These are phyloP conservation scores for Tolypocladium album DNA, from an alignment of 2,329 filamentous ascomycete genomes.

Conservation along the genomic window DNA sequence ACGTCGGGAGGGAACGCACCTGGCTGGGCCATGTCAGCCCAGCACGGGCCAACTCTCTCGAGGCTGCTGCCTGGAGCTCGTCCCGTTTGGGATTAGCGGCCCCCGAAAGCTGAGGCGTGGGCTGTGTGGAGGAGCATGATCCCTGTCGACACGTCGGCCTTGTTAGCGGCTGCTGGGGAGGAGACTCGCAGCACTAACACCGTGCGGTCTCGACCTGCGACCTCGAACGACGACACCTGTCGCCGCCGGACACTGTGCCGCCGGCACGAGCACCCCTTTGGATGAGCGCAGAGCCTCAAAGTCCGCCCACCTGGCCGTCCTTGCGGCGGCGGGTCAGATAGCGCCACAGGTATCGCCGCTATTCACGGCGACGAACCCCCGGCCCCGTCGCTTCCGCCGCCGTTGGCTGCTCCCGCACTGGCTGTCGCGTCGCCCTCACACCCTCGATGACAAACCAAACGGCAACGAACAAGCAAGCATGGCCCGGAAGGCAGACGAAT, in stretches of 20 bases:
- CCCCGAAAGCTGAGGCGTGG: conserved; percentile 5
- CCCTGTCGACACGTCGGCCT: conserved; percentile 3
- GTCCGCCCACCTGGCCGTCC: neutral
- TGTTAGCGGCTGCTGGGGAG: neutral
- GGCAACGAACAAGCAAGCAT: neutral
- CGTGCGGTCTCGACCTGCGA: neutral
- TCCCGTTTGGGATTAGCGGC: conserved; percentile 6
- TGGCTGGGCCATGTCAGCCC: conserved; percentile 7
- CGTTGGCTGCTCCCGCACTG: neutral
- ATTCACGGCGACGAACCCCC: neutral
- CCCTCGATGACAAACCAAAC: neutral
- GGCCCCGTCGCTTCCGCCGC: neutral
- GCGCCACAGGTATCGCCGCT: neutral
- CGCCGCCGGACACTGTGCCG: neutral
- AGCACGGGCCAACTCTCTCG: conserved; percentile 1
- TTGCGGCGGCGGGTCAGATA: neutral
- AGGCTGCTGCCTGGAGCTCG: conserved; percentile 12
- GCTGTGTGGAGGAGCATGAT: conserved; percentile 6
- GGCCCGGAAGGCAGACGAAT: neutral
- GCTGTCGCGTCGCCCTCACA: neutral
- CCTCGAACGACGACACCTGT: neutral
- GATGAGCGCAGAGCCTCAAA: neutral
- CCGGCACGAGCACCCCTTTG: neutral
- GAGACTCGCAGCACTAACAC: neutral
- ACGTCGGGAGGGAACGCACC: conserved; percentile 5